phyloP scores from a whole-genome alignment of 257 asterid genomes.

The Rhazya stricta region DNA sequence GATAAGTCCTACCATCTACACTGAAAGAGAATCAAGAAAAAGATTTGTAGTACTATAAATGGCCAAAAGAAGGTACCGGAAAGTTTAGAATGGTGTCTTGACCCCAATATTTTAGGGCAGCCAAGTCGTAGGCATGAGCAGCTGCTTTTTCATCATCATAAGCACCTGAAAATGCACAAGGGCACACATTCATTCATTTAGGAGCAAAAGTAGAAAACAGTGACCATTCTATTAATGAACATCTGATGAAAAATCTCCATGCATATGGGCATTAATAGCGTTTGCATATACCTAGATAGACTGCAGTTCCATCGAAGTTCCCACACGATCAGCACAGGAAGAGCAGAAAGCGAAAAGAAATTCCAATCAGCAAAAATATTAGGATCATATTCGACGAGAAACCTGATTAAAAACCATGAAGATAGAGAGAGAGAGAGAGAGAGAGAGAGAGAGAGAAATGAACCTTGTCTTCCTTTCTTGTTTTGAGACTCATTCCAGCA shows the following conservation, averaged over 20 bases:
- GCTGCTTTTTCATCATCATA: conserved; percentile 85
- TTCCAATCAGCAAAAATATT: not conserved
- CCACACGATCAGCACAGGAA: conserved; percentile 17
- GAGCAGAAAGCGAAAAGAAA: not conserved
- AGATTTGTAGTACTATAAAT: not conserved
- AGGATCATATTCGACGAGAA: not conserved
- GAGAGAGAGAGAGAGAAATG: not conserved
- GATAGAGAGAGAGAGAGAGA: not conserved
- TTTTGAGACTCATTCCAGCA: conserved; percentile 91
- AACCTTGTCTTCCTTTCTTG: conserved; percentile 98
- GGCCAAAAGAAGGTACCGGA: conserved; percentile 38
- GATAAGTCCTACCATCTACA: conserved; percentile 8
- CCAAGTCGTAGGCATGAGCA: conserved; percentile 84
- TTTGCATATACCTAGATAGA: conserved; percentile 62
- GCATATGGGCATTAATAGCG: not conserved
- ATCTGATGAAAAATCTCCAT: not conserved
- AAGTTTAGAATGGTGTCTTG: conserved; percentile 72
- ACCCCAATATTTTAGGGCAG: conserved; percentile 90
- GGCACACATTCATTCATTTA: not conserved
- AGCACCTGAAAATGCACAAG: conserved; percentile 43
- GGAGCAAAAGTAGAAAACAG: not conserved
- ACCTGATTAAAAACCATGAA: not conserved
- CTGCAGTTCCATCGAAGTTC: conserved; percentile 40
- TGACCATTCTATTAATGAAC: no score
- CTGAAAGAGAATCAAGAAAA: not conserved